A percentile compares a stretch with the other conserved stretches of the same genome.
These are phyloP conservation scores for Pyrus hybrid DNA, from an alignment of 331 rosid species.

Conservation along the genomic window DNA sequence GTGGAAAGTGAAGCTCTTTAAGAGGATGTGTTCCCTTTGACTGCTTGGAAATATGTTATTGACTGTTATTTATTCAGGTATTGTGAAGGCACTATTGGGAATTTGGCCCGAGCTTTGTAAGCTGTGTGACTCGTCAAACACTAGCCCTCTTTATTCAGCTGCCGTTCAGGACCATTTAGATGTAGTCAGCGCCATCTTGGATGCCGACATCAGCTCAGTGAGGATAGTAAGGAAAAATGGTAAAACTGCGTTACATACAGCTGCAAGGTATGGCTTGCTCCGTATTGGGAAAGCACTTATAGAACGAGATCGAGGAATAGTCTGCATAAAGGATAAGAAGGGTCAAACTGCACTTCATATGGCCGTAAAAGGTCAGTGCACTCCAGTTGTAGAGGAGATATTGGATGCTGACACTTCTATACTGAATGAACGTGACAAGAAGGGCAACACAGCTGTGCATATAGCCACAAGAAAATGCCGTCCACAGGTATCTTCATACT, in stretches of 20 bases:
- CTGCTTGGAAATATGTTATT: not conserved
- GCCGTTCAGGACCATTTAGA: slow-evolving; percentile 74
- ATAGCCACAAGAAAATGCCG: slow-evolving; percentile 93
- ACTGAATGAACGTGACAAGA: slow-evolving; percentile 84
- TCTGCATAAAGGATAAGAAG: slow-evolving; percentile 76
- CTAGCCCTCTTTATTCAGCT: slow-evolving; percentile 87
- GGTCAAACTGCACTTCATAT: slow-evolving; percentile 95
- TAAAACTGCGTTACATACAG: slow-evolving; percentile 77
- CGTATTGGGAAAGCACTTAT: slow-evolving; percentile 54
- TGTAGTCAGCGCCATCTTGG: slow-evolving; percentile 79
- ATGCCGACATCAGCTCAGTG: slow-evolving; percentile 50
- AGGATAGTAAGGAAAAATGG: slow-evolving; percentile 84
- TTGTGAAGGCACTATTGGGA: slow-evolving; percentile 61
- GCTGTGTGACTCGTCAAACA: slow-evolving; percentile 64
- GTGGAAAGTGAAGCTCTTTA: too few relatives aligned
- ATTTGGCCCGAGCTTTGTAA: slow-evolving; percentile 76
- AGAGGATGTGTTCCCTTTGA: too few relatives aligned
- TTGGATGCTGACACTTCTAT: slow-evolving; percentile 46
- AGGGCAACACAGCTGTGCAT: slow-evolving; percentile 88
- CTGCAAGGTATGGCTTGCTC: slow-evolving; percentile 66
- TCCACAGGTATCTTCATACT: slow-evolving; percentile 46
- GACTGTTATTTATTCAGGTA: slow-evolving; percentile 38
- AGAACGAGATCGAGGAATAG: slow-evolving; percentile 58
- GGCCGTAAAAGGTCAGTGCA: slow-evolving; percentile 87
- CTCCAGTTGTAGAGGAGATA: slow-evolving; percentile 64